phyloP scores from a whole-genome alignment of 192 early-diverging fungal genomes.

The Rhizophagus prolifer region DNA sequence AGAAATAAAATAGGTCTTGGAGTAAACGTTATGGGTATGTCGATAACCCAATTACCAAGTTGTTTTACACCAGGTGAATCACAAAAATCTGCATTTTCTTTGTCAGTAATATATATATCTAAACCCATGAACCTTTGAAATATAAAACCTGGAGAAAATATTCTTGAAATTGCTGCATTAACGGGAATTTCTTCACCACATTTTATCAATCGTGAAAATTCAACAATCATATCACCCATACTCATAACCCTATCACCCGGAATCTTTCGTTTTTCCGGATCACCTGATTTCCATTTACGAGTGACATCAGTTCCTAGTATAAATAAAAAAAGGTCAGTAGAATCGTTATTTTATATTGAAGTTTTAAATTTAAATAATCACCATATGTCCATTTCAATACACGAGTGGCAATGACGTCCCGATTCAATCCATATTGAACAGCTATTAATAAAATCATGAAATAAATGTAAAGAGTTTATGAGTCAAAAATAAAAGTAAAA shows the following conservation, averaged over 20 bases:
- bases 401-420: conserved; percentile 30
- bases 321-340: too few relatives aligned
- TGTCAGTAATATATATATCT: background rate
- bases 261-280: background rate
- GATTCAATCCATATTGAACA: conserved; percentile 48
- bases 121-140: background rate
- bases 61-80: background rate
- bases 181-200: background rate
- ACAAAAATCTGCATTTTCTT: background rate
- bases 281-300: background rate
- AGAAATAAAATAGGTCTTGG: background rate
- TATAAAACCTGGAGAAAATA: background rate
- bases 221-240: background rate
- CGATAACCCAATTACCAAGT: background rate
- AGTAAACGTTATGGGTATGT: background rate
- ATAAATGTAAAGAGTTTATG: too few relatives aligned
- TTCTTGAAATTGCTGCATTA: background rate
- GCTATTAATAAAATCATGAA: conserved; percentile 23
- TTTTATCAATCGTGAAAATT: background rate
- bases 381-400: conserved; percentile 20
- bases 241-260: too few relatives aligned
- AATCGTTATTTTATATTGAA: background rate
- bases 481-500: too few relatives aligned
- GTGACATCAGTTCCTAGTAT: background rate
- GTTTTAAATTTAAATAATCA: background rate